These are phyloP conservation scores for Amanita brunnescens DNA, from an alignment of 768 basidiomycete genomes.

Conservation along the genomic window DNA sequence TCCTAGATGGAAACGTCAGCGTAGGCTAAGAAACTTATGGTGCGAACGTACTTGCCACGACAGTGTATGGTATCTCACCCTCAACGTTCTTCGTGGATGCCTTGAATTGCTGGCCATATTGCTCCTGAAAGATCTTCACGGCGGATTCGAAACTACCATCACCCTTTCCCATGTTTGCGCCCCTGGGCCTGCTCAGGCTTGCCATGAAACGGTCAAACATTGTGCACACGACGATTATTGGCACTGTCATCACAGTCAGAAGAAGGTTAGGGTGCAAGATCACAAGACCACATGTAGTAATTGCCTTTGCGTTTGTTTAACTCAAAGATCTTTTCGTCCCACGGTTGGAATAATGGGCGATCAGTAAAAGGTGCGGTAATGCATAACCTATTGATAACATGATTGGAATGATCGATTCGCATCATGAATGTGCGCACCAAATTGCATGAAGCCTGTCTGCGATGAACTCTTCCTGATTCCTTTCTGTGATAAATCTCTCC, in stretches of 20 bases:
- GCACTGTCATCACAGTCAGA: background rate
- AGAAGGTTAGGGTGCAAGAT: too few relatives aligned
- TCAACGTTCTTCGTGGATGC: too few relatives aligned
- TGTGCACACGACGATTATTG: background rate
- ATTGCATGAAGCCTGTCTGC: slow-evolving; percentile 19
- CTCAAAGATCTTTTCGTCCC: slow-evolving; percentile 18
- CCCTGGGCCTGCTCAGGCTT: too few relatives aligned
- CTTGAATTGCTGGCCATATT: background rate
- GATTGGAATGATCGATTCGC: too few relatives aligned
- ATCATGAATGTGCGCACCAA: slow-evolving; percentile 12
- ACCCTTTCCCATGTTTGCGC: background rate
- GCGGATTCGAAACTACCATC: background rate
- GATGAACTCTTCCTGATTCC: slow-evolving; percentile 3
- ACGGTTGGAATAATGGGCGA: slow-evolving; percentile 13
- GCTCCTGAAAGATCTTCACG: background rate
- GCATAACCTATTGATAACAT: slow-evolving; percentile 16
- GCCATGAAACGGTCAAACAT: background rate
- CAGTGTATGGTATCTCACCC: background rate
- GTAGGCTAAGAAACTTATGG: background rate
- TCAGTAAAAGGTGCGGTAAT: slow-evolving; percentile 13
- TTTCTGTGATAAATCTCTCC: slow-evolving; percentile 15
- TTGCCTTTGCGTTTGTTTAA: slow-evolving; percentile 6
- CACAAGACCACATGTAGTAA: too few relatives aligned
- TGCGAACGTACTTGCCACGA: background rate
- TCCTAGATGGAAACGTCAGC: background rate